phyloP scores from a whole-genome alignment of 768 basidiomycete species.

The Mycena haematopus region DNA sequence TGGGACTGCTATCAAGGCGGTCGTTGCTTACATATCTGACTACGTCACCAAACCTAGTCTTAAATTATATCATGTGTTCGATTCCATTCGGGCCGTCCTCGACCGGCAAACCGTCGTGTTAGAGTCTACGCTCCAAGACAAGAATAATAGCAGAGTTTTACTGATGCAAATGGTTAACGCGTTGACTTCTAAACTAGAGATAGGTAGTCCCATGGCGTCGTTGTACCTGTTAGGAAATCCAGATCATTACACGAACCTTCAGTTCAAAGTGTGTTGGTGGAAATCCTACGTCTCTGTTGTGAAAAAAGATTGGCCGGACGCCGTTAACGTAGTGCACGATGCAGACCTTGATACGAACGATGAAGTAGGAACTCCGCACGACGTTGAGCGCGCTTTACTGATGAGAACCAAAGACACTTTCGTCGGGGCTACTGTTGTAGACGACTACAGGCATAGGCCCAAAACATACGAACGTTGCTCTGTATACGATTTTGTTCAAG shows the following conservation, averaged over 20 bases:
- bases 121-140: too few species aligned
- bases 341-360: not conserved
- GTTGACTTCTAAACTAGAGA: constrained; percentile 26
- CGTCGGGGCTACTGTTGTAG: not conserved
- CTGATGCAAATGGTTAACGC: constrained; percentile 35
- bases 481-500: not conserved
- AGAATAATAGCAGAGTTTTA: constrained; percentile 5
- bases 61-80: too few species aligned
- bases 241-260: not conserved
- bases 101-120: too few species aligned
- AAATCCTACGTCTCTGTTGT: not conserved
- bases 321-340: not conserved
- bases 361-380: not conserved
- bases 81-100: too few species aligned
- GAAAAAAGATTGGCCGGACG: not conserved
- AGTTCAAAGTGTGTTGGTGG: constrained; percentile 10
- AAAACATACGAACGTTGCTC: not conserved
- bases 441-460: not conserved
- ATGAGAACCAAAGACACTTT: not conserved
- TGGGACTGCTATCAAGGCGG: too few species aligned
- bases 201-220: constrained; percentile 8
- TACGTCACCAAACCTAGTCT: too few species aligned
- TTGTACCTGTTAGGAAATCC: not conserved
- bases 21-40: too few species aligned
- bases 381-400: not conserved